Percentiles rank a stretch among this genome's conserved stretches.
These are phyloP conservation scores for Aspergillus avenaceus DNA, from an alignment of 495 filamentous ascomycete genomes.

Conservation along the genomic window DNA sequence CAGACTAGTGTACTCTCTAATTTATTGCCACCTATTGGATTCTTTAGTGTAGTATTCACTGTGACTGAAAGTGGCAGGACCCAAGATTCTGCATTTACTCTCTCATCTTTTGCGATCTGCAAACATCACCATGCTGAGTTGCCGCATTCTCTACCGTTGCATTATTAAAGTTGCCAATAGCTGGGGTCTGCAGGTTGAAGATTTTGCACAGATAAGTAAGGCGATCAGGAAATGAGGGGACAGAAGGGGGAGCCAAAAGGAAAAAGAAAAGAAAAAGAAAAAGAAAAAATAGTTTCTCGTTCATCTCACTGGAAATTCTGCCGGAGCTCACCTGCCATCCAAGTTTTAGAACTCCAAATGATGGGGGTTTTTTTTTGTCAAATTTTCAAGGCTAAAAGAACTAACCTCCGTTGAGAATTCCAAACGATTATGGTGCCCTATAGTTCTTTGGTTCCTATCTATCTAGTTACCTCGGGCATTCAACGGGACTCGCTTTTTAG, in stretches of 20 bases:
- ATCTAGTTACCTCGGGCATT: constrained; percentile 2
- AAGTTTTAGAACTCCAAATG: background rate
- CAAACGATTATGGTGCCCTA: background rate
- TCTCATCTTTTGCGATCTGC: too few species aligned
- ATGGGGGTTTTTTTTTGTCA: background rate
- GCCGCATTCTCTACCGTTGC: too few species aligned
- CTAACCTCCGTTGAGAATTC: constrained; percentile 1
- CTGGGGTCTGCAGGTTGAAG: too few species aligned
- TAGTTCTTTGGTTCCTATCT: background rate
- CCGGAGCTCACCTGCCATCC: background rate
- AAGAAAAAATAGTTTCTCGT: background rate
- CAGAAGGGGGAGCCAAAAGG: background rate
- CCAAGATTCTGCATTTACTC: too few species aligned
- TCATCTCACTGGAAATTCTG: background rate
- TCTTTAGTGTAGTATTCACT: too few species aligned
- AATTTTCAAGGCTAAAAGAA: constrained; percentile 1
- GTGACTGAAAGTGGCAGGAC: too few species aligned
- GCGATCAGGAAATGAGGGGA: background rate
- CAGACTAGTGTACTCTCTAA: background rate
- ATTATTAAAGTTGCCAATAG: too few species aligned
- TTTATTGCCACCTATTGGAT: background rate
- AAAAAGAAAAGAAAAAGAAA: background rate
- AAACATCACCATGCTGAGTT: too few species aligned
- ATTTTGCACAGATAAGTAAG: too few species aligned
- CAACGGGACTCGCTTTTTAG: constrained; percentile 5